Percentiles rank a stretch among this genome's conserved stretches.
These are phyloP conservation scores for Candida krabiensis DNA, from an alignment of 805 yeast species.

Conservation along the genomic window DNA sequence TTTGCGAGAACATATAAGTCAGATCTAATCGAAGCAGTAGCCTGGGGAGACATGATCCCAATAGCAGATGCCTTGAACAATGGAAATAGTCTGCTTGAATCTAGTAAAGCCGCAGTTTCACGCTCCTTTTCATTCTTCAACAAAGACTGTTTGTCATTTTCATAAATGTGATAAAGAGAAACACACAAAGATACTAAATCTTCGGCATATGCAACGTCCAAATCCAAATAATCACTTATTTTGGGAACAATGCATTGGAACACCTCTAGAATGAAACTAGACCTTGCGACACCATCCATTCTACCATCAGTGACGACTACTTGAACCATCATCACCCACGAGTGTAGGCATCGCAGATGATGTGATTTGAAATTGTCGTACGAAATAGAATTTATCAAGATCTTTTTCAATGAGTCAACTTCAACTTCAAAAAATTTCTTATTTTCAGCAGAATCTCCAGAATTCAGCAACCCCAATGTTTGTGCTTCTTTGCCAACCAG, in stretches of 20 bases:
- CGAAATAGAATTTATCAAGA: conserved; percentile 47
- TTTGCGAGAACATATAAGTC: conserved; percentile 76
- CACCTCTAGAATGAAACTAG: conserved; percentile 70
- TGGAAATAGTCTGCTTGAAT: conserved; percentile 56
- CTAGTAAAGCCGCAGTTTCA: conserved; percentile 37
- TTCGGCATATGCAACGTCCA: conserved; percentile 65
- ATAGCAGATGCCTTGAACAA: conserved; percentile 71
- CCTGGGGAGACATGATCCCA: conserved; percentile 69
- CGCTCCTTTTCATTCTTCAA: conserved; percentile 29
- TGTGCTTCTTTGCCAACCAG: conserved; percentile 28
- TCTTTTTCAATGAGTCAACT: conserved; percentile 32
- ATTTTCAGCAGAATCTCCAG: conserved; percentile 15
- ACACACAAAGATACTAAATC: conserved; percentile 78
- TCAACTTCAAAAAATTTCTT: conserved; percentile 19
- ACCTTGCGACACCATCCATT: conserved; percentile 44
- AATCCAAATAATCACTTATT: conserved; percentile 69
- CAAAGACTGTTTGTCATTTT: conserved; percentile 36
- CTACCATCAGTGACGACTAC: conserved; percentile 65
- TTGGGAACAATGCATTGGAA: conserved; percentile 76
- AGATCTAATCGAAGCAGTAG: conserved; percentile 68
- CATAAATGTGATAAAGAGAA: conserved; percentile 63
- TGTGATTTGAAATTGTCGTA: conserved; percentile 46
- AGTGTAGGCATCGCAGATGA: conserved; percentile 64
- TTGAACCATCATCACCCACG: conserved; percentile 83
- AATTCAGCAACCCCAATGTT: conserved; percentile 26